Conservation (phyloP, 176 grass and related monocot species). For the Oryza meyeriana region DNA sequence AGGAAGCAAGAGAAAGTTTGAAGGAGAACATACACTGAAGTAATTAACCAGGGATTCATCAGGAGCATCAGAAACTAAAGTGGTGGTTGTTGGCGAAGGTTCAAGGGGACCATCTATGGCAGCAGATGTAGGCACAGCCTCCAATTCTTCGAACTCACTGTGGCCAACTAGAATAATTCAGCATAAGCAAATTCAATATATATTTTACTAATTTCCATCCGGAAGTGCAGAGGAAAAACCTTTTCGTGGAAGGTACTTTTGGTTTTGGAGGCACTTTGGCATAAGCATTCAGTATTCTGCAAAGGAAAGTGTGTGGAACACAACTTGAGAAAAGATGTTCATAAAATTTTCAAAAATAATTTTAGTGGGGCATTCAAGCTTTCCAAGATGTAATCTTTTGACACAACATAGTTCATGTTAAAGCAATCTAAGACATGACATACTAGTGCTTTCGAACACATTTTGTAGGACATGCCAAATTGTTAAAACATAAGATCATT, state of each 20-base stretch:
- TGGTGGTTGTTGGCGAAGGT: constrained; percentile 33
- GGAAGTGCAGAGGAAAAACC: constrained; percentile 37
- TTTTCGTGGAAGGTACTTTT: constrained; percentile 68
- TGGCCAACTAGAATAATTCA: constrained; percentile 11
- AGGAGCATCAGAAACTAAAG: constrained; percentile 45
- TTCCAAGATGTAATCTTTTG: not conserved
- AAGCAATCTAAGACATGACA: not conserved
- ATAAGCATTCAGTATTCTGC: constrained; percentile 89
- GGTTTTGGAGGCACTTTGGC: constrained; percentile 82
- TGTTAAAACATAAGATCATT: not conserved
- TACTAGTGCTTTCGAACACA: not conserved
- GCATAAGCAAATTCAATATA: not conserved
- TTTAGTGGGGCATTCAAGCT: not conserved
- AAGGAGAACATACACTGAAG: constrained; percentile 50
- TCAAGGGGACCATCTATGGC: constrained; percentile 80
- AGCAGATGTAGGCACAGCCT: constrained; percentile 70
- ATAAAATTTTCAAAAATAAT: not conserved
- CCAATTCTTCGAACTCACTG: constrained; percentile 85
- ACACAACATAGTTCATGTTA: not conserved
- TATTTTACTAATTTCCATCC: not conserved
- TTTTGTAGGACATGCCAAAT: not conserved
- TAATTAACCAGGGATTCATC: constrained; percentile 61
- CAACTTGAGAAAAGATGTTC: not conserved
- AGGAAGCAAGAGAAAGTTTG: not conserved
- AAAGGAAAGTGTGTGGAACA: not conserved